Base-by-base conservation (phyloP, 2,329 filamentous ascomycete genomes). In the Aureobasidium sp. region DNA sequence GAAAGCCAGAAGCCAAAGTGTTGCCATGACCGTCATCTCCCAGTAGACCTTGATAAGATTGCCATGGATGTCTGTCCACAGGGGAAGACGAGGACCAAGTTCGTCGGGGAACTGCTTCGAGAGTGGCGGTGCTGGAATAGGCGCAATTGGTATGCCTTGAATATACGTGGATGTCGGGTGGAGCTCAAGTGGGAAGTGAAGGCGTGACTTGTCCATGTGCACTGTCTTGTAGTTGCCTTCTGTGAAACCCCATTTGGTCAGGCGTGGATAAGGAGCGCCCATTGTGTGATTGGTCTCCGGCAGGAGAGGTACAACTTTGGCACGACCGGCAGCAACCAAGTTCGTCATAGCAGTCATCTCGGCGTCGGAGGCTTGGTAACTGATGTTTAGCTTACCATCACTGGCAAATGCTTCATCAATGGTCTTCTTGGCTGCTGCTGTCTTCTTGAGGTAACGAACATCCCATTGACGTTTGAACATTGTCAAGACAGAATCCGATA, bases 61-160 rank as follows among this genome's bases (percentile, higher is more conserved):
- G 10, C 87, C 89, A 67, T 91, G 88, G 67, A 94, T 89, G 74
- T 91, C 90, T 61, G 88, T 86, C 92, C 92, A 95, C 61, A 93
- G 85, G 0, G 92, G 92, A 5, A 93, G 74, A 5, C 79, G 80
- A 48, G 87, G 85, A 15, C 82, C 81, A 6, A 71, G 72, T 2
- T 25, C 56, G 23, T 42, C 54, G 7, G 66, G 38, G 54, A 75
- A 67, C 2, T 72, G 18, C 65, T 69, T 71, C 2, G 71, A 71
- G 25, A 76, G 72, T 27, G 75, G 70, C 27, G 76, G 76, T 9
- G 40, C 3, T 23, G 75, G 38, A 6, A 51, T 45, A 4, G 47
- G 48, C 18, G 31, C 73, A 50, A 38, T 31, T 31, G 48, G 18
- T 60, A 67, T 45, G 55, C 45, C 27, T 13, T 54, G 38, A 48